Evolutionary conservation across 2,329 filamentous ascomycete genomes (phyloP), one percentile per base, ranked within the genome.

Genomic region (Rhinocladiella similis): DNA sequence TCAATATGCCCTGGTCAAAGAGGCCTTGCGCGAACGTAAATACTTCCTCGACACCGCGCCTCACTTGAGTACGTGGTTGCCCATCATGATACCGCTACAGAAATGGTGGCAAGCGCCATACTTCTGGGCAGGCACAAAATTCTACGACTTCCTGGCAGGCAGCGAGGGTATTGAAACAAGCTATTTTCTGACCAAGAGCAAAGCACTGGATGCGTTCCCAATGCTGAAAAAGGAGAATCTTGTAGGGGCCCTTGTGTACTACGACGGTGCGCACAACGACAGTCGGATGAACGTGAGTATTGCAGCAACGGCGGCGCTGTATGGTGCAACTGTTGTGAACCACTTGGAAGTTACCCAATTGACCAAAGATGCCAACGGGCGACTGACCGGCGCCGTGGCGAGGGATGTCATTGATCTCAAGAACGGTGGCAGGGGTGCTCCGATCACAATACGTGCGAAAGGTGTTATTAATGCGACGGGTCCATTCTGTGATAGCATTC

Each of bases 181-280:
- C 5, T 95, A 95, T 75, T 95, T 95, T 71, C 76, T 95, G 68
- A 92, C 90, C 20, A 87, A 87, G 72, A 92, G 88, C 71, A 93
- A 93, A 74, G 90, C 90, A 7, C 78, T 95, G 61, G 90, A 93
- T 70, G 88, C 88, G 2, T 95, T 95, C 69, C 91, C 91, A 6
- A 94, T 95, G 90, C 74, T 95, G 63, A 92, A 90, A 75, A 87
- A 85, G 69, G 86, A 89, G 41, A 85, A 88, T 63, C 77, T 95
- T 13, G 83, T 91, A 43, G 91, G 91, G 59, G 90, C 90, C 56
- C 76, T 95, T 67, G 90, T 95, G 20, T 96, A 96, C 78, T 95
- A 95, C 70, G 90, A 96, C 75, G 91, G 91, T 65, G 90, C 89
- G 27, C 91, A 96, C 75, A 96, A 96, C 69, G 91, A 96, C 72